Evolutionary conservation across 1,284 basidiomycete species (phyloP).

Genomic region (Apiotrichum akiyoshidainum): DNA sequence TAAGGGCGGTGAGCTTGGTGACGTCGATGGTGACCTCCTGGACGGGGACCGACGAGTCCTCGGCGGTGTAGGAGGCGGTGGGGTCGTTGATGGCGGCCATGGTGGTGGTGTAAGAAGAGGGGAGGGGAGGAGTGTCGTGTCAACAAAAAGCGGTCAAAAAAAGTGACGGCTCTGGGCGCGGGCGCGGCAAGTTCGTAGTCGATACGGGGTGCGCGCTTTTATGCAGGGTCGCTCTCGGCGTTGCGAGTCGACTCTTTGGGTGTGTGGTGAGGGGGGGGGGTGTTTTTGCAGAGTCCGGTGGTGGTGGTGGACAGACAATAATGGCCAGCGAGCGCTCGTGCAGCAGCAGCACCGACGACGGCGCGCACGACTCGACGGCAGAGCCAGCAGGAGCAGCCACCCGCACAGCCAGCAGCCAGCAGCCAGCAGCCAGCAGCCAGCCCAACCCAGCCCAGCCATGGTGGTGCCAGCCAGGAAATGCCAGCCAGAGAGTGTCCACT

Average conservation of each 20-base stretch:
- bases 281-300: no score
- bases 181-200: conserved; percentile 5
- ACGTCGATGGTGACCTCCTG: conserved; percentile 65
- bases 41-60: conserved; percentile 13
- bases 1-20: conserved; percentile 80
- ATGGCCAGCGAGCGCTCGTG: no score
- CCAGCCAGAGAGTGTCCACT: no score
- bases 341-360: no score
- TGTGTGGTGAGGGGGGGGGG: not conserved
- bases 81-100: conserved; percentile 40
- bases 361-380: not conserved
- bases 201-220: conserved; percentile 6
- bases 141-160: not conserved
- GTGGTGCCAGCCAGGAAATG: not conserved
- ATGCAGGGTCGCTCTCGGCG: not conserved
- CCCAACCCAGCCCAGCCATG: not conserved
- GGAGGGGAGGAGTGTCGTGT: not conserved
- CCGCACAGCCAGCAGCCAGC: not conserved
- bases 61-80: conserved; percentile 25
- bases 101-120: not conserved
- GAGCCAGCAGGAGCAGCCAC: not conserved
- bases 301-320: no score
- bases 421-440: not conserved
- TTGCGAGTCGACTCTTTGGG: conserved; percentile 14
- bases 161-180: not conserved